Evolutionary conservation across 2,329 filamentous ascomycete species (phyloP).

Genomic region (Leptographium procerum): DNA sequence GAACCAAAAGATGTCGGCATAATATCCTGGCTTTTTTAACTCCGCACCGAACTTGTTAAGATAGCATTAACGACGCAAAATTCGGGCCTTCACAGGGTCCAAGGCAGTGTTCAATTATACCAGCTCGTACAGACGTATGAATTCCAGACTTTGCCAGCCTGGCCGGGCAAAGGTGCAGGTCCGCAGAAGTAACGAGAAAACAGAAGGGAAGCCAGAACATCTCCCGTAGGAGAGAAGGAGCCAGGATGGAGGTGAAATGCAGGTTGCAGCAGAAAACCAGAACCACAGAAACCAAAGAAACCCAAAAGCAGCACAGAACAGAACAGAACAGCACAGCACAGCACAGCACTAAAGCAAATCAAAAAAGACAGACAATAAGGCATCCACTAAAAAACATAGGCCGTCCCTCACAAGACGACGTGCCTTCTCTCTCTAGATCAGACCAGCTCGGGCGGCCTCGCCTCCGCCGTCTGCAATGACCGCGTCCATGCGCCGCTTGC

Average conservation of each 20-base stretch:
- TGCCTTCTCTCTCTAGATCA: slow-evolving; percentile 25
- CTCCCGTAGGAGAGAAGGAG: too few species aligned
- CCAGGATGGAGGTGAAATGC: too few species aligned
- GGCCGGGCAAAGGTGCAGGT: too few species aligned
- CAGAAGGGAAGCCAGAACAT: too few species aligned
- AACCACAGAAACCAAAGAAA: neutral
- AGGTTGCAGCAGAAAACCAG: neutral
- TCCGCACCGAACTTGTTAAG: slow-evolving; percentile 3
- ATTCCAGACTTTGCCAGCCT: neutral
- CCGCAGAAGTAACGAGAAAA: too few species aligned
- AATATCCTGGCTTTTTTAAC: slow-evolving; percentile 5
- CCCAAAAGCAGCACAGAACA: neutral
- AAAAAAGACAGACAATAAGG: neutral
- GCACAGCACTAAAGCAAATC: neutral
- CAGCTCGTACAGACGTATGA: neutral
- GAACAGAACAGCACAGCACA: neutral
- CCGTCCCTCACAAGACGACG: too few species aligned
- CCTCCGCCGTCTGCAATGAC: slow-evolving; percentile 45
- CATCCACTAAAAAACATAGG: too few species aligned
- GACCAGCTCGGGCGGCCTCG: slow-evolving; percentile 47
- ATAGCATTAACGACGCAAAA: too few species aligned
- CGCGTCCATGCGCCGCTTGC: slow-evolving; percentile 48
- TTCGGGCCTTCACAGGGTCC: neutral
- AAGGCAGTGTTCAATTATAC: neutral
- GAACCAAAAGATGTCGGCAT: too few species aligned